Evolutionary conservation across 805 yeast genomes (phyloP), one percentile per base, ranked within the genome.

Genomic region (Saturnispora ahearnii): DNA sequence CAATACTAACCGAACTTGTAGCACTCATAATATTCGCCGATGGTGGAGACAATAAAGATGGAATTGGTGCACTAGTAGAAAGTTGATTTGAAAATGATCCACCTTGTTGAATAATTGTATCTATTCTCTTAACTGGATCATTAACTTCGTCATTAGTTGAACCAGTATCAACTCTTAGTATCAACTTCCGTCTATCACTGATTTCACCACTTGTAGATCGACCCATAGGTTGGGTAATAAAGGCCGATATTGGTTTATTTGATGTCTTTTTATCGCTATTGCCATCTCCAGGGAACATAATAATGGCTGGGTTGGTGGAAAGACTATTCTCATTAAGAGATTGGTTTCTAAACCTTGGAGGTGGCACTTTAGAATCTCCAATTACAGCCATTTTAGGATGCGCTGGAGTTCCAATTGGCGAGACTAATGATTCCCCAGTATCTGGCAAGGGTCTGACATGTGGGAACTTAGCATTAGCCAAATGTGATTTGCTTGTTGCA

Each of bases 251-350:
- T 28, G 21, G 41, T 30, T 43, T 48, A 31, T 41, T 44, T 26
- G 26, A 29, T 11, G 30, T 32, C 15, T 18, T 36, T 24, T 24
- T 52, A 12, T 49, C 55, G 4, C 55, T 40, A 28, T 57, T 54
- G 2, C 55, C 48, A 18, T 61, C 74, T 56, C 72, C 76, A 0
- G 81, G 80, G 45, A 77, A 66, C 44, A 77, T 61, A 26, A 77
- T 67, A 21, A 77, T 76, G 1, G 81, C 78, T 34, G 72, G 63
- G 18, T 48, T 50, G n/a, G 57, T 48, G 9, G 58, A 49, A n/a
- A 48, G 41, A 4, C 46, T 44, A 6, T 45, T 46, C 4, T 41
- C 53, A 13, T 40, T 40, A 10, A 57, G 31, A 15, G 28, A 42
- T 33, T 51, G 45, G 26, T 50, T 53, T 42, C 38, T 57, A 29